Base-by-base conservation (phyloP, 192 early-diverging fungal species). In the Coemansia guatemalensis region DNA sequence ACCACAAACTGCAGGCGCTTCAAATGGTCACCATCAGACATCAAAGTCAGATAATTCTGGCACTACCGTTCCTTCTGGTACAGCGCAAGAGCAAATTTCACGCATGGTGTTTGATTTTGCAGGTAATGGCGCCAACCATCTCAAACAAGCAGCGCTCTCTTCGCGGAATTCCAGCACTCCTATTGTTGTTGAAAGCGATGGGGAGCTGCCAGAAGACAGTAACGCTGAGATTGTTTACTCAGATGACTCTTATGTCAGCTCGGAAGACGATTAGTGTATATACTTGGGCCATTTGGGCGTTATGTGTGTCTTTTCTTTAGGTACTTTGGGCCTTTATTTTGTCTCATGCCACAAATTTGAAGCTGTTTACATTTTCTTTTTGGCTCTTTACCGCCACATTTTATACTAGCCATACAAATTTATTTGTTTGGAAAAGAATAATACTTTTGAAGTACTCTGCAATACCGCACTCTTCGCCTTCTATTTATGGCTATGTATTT, bases 91-190 rank as follows among this genome's bases (percentile, higher is more conserved):
- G 20, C 55, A 65, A 21, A 69, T 75, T 20, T 52, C 50, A 21
- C 47, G 35, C 12, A 67, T 76, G 68, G 35, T 56, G 55, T 70
- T 76, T 67, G 64, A 76, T 56, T 76, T 76, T 20, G 8, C 48
- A 8, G 51, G 29, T 24, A 35, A 39, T 24, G 41, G 23, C 41
- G 17, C 6, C 11, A 27, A 1, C 9, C 11, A 14, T 17, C 9
- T 17, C 39, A 30, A 30, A 30, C 39, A 44, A 44, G 39, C 12
- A 44, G 4, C 39, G 0, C 39, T 17, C 17, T 44, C 14, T 44
- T 17, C 39, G 14, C 9, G 17, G 14, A 12, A 17, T 17, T 3
- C 14, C 14, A 44, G 2, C 14, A 4, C 9, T 44, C 39, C 39
- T 44, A 44, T 44, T 44, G 39, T 44, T 44, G 17, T 44, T 17